Percentiles rank a stretch among this genome's conserved stretches.
Conservation (phyloP, 176 grass and related monocot species). For the Ananas comosus region DNA sequence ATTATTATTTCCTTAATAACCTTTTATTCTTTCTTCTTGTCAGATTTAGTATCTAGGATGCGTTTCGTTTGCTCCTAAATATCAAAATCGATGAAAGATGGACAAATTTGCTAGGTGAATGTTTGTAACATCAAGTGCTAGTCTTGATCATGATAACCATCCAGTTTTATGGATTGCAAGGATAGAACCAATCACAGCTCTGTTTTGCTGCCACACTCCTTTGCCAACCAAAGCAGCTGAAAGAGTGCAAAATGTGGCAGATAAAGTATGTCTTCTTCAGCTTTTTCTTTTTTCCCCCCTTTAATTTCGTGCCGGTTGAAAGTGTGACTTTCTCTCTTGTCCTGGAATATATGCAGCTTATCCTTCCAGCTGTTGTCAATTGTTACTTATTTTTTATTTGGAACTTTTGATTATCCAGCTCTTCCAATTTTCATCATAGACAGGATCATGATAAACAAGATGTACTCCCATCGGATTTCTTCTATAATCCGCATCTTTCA, state of each 20-base stretch:
- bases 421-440: too few species aligned
- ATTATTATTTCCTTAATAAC: conserved; percentile 8
- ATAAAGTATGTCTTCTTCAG: conserved; percentile 46
- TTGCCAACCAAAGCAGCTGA: conserved; percentile 62
- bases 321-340: too few species aligned
- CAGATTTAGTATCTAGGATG: not conserved
- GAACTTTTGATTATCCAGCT: too few species aligned
- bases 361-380: too few species aligned
- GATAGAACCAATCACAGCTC: conserved; percentile 65
- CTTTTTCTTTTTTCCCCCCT: not conserved
- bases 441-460: too few species aligned
- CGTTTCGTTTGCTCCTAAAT: not conserved
- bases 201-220: conserved; percentile 73
- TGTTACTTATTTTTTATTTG: too few species aligned
- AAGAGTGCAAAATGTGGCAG: conserved; percentile 61
- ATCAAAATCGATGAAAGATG: conserved; percentile 9
- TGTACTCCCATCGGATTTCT: too few species aligned
- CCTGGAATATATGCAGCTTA: too few species aligned
- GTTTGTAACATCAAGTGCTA: conserved; percentile 22
- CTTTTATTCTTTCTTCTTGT: conserved; percentile 1
- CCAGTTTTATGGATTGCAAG: conserved; percentile 99
- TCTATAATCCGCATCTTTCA: too few species aligned
- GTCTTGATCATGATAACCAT: conserved; percentile 63
- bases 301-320: too few species aligned
- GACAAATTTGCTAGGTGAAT: conserved; percentile 4